Evolutionary conservation across 441 rosid species (phyloP).

Genomic region (Erodium trifolium): DNA sequence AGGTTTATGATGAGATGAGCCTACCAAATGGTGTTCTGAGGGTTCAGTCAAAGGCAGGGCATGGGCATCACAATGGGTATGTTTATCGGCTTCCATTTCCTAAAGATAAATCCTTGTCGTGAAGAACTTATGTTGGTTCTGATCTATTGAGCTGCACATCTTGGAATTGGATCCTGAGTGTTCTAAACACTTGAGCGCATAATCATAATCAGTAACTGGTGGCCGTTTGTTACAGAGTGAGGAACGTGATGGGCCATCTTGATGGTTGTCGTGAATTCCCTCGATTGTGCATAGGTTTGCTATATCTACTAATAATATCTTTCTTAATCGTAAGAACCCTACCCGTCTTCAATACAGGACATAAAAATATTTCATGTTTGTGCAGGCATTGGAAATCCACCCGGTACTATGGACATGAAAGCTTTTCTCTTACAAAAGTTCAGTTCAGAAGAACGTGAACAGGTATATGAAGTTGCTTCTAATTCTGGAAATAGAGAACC

Average conservation of each 20-base stretch:
- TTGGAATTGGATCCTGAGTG: not conserved
- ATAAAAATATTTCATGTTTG: constrained; percentile 1
- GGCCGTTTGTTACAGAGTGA: constrained; percentile 43
- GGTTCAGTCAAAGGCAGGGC: constrained; percentile 89
- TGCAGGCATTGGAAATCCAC: constrained; percentile 83
- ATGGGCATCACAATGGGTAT: constrained; percentile 88
- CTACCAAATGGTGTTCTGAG: constrained; percentile 80
- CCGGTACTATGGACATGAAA: constrained; percentile 86
- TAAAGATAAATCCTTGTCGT: not conserved
- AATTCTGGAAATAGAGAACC: not conserved
- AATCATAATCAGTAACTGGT: not conserved
- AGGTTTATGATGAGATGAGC: constrained; percentile 86
- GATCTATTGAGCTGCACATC: not conserved
- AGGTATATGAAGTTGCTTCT: constrained; percentile 30
- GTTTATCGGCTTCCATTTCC: constrained; percentile 10
- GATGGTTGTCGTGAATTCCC: constrained; percentile 70
- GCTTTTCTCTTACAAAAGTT: constrained; percentile 85
- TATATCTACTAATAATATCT: not conserved
- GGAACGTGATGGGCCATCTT: constrained; percentile 68
- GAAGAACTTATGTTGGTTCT: constrained; percentile 12
- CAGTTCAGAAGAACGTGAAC: constrained; percentile 55
- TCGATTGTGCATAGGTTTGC: constrained; percentile 66
- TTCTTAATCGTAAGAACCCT: not conserved
- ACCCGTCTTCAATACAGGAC: not conserved
- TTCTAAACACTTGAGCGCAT: not conserved